Percentiles rank a stretch among this genome's conserved stretches.
Evolutionary conservation across 495 filamentous ascomycete genomes (phyloP).

Genomic region (Apodospora peruviana): DNA sequence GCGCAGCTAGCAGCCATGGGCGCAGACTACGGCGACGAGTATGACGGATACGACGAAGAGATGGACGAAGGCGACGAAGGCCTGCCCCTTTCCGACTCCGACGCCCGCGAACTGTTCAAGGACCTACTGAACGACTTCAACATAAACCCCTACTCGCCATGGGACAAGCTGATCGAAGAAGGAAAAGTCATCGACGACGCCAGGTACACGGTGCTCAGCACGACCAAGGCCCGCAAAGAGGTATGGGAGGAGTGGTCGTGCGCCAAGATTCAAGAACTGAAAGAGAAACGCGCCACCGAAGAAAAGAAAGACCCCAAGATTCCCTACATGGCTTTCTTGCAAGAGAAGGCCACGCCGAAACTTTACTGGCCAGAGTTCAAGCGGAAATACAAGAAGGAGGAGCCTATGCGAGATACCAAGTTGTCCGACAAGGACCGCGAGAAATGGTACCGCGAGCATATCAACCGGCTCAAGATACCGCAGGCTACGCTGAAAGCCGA

Average conservation of each 20-base stretch:
- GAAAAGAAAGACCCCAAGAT: constrained; percentile 83
- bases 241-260: constrained; percentile 77
- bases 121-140: constrained; percentile 77
- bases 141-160: constrained; percentile 85
- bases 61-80: constrained; percentile 69
- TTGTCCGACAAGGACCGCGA: constrained; percentile 84
- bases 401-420: constrained; percentile 70
- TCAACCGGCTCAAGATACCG: constrained; percentile 68
- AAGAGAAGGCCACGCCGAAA: constrained; percentile 76
- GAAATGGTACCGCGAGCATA: constrained; percentile 84
- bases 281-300: constrained; percentile 65
- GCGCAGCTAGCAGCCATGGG: constrained; percentile 87
- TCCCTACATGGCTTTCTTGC: constrained; percentile 75
- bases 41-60: constrained; percentile 59
- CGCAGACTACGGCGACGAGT: constrained; percentile 60
- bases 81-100: constrained; percentile 58
- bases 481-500: constrained; percentile 73
- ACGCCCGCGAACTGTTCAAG: constrained; percentile 69
- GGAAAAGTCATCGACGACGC: constrained; percentile 79
- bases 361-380: constrained; percentile 97
- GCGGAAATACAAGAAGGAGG: constrained; percentile 77
- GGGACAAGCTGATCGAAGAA: constrained; percentile 81
- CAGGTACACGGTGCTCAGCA: constrained; percentile 76
- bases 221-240: constrained; percentile 74
- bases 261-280: constrained; percentile 63